A percentile compares a stretch with the other conserved stretches of the same genome.
Evolutionary conservation across 1,139 yeast genomes (phyloP).

Genomic region (Tardiomyces blankii): DNA sequence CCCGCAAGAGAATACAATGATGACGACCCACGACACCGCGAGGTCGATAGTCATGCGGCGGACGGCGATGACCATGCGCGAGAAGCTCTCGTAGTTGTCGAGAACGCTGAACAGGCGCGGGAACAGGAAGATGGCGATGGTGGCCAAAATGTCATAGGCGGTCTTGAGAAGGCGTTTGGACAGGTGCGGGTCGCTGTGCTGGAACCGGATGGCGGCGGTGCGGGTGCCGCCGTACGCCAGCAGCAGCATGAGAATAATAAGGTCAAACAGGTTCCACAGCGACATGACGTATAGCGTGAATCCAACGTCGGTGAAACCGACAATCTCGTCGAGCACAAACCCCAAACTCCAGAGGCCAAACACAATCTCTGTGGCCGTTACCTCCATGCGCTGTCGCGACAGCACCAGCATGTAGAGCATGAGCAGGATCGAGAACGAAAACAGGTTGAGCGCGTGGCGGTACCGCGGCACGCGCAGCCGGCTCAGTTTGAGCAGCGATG

Average conservation of each 20-base stretch:
- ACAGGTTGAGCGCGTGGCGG: constrained; percentile 29
- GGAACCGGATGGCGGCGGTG: neutral
- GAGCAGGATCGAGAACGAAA: constrained; percentile 29
- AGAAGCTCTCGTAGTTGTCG: constrained; percentile 44
- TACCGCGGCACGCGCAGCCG: constrained; percentile 29
- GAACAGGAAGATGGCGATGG: constrained; percentile 42
- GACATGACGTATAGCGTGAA: constrained; percentile 27
- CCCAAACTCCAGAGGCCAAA: constrained; percentile 29
- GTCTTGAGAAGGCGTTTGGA: neutral
- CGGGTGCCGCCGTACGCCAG: constrained; percentile 15
- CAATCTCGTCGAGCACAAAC: constrained; percentile 28
- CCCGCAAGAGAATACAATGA: constrained; percentile 44
- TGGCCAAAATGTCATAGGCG: constrained; percentile 35
- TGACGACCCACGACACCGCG: constrained; percentile 40
- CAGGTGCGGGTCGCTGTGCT: neutral
- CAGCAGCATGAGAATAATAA: constrained; percentile 22
- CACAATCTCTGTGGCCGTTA: constrained; percentile 17
- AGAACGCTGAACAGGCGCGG: constrained; percentile 46
- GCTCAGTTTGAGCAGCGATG: constrained; percentile 27
- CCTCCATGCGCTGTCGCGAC: constrained; percentile 12
- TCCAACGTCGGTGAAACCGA: constrained; percentile 28
- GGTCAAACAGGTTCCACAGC: constrained; percentile 30
- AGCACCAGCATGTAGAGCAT: constrained; percentile 23
- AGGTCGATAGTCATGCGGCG: constrained; percentile 47
- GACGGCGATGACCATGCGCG: constrained; percentile 41